Base-by-base conservation (phyloP, 306 rosid genomes). In the Quercus rubra region DNA sequence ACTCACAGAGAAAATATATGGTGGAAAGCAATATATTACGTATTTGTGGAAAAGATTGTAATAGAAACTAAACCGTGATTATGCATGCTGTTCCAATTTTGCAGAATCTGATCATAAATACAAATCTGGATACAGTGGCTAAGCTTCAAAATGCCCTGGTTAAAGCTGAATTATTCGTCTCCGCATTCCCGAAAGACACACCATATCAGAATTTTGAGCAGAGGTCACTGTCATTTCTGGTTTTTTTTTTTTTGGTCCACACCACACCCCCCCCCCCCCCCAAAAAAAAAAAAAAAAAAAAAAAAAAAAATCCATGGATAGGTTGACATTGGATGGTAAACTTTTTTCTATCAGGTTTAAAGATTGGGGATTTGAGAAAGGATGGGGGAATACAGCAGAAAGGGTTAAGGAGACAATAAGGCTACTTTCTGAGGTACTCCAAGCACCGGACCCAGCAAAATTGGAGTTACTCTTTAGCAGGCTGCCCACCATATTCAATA, bases 361-460 rank as follows among this genome's bases (percentile, higher is more conserved):
- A 68, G 92, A 94, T 46, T 92, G 97, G 97, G 98, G 98, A 2
- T 94, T 94, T 81, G 98, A 94, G 88, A 92, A 83, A 87, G 98
- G 98, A 1, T 94, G 98, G 98, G 98, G 97, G 58, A 92, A 88
- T 46, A 89, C 88, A 52, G 93, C 93, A 69, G 92, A 86, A 64
- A 92, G 94, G 79, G 91, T 87, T 25, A 89, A 77, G 86, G 98
- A 89, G 73, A 92, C 92, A 71, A 89, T 94, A 88, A 56, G 76
- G 77, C 63, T 83, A 25, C 85, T 94, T 21, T 87, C 97, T 8
- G 97, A 94, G 83, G 89, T 86, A 76, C 93, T 94, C 27, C 97
- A 94, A 88, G 97, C 94, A 66, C 97, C 94, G 9, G 98, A 94
- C 76, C 94, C 94, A 1, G 25, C 66, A 54, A 90, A 88, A 74